Evolutionary conservation across 2,329 filamentous ascomycete species (phyloP), one percentile per base, ranked within the genome.

Genomic region (Tolypocladium guangdongense): DNA sequence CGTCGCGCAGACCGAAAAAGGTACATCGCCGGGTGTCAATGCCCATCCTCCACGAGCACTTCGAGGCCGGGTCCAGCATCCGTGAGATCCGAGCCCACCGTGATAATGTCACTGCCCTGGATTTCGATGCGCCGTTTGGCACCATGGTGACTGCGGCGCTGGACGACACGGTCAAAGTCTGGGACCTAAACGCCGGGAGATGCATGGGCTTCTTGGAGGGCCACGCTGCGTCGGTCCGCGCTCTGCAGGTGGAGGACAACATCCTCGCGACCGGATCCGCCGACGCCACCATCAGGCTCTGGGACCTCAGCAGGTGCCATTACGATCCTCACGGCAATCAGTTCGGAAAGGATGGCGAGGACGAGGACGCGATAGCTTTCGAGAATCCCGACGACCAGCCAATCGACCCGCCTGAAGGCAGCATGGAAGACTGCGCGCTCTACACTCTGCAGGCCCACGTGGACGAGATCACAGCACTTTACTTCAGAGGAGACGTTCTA

Each of bases 121-220:
- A 97, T 71, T 99, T 99, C 68, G 93, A 99, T 67, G 87, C 87
- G n/a, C 93, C 93, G 0, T 97, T 97, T 68, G 93, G 93, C 18
- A 95, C 90, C 22, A 83, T 97, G 81, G 90, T 97, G 7, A 92
- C 90, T 8, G 87, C 93, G 11, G 88, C 91, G 11, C 74, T 96
- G 63, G 93, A 99, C 66, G 93, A 99, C 68, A 91, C 90, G 1
- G 87, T 99, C 45, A 82, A 88, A 57, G 93, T 99, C 22, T 99
- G 93, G 93, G 93, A 99, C 70, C 75, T 99, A 59, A 96, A 93
- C 64, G 87, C 89, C 3, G 93, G 93, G 38, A 82, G 91, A 36
- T 97, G 92, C 69, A 91, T 96, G 64, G 93, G 93, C 30, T 76
- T 88, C 62, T 77, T 99, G 33, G 93, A 97, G 68, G 93, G 93